Conservation (phyloP, 805 yeast species). For the Ogataea nakhonphanomensis region DNA sequence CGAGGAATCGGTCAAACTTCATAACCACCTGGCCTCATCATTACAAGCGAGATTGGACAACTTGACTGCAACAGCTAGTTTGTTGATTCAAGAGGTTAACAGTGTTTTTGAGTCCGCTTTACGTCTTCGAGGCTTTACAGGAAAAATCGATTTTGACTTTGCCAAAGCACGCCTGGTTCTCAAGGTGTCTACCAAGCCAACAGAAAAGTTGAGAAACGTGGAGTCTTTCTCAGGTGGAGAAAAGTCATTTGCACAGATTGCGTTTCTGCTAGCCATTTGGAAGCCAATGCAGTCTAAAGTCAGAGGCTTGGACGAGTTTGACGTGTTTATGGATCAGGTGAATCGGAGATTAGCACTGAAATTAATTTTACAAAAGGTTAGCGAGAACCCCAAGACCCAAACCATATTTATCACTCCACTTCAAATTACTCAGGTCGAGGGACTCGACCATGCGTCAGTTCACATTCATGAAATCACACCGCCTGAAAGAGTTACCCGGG, state of each 20-base stretch:
- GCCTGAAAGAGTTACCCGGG: conserved; percentile 28
- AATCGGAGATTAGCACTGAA: conserved; percentile 78
- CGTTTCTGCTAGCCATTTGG: conserved; percentile 88
- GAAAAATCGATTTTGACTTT: conserved; percentile 64
- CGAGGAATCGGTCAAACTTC: conserved; percentile 31
- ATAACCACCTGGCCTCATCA: conserved; percentile 33
- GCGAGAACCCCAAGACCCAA: conserved; percentile 66
- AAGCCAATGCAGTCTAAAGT: conserved; percentile 82
- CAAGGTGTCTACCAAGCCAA: conserved; percentile 59
- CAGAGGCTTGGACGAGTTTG: conserved; percentile 93
- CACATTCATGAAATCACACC: conserved; percentile 58
- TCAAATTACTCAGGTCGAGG: conserved; percentile 73
- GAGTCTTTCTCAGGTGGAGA: conserved; percentile 95
- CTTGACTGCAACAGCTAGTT: conserved; percentile 37
- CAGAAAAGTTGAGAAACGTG: conserved; percentile 59
- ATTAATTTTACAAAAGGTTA: conserved; percentile 65
- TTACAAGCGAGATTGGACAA: conserved; percentile 42
- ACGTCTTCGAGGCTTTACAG: conserved; percentile 67
- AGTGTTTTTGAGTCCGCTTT: conserved; percentile 57
- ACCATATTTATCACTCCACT: conserved; percentile 93
- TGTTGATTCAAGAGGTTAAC: conserved; percentile 48
- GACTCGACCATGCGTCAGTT: conserved; percentile 49
- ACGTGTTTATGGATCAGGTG: conserved; percentile 95
- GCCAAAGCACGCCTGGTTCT: conserved; percentile 48
- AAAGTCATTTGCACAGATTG: conserved; percentile 88